Evolutionary conservation across 495 filamentous ascomycete species (phyloP).

Genomic region (Neurospora tetrasperma): DNA sequence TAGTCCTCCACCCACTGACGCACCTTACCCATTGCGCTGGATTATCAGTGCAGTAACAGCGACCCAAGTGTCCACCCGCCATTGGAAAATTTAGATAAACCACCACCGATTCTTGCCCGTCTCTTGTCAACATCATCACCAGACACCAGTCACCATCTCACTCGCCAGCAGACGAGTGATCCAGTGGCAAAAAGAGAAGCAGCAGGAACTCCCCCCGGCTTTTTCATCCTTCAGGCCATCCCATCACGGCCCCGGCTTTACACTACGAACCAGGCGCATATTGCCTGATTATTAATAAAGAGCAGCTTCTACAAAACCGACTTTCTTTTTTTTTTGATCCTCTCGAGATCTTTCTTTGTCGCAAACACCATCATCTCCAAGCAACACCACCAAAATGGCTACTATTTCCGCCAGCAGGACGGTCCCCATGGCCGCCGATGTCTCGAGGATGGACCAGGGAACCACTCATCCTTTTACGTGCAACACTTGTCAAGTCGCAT

Average conservation of each 20-base stretch:
- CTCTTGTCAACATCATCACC: background rate
- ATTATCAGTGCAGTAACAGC: background rate
- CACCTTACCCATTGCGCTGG: background rate
- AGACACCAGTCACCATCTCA: background rate
- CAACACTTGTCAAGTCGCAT: conserved; percentile 96
- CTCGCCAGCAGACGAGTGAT: background rate
- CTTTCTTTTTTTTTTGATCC: background rate
- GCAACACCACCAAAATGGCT: conserved; percentile 35
- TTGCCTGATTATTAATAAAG: background rate
- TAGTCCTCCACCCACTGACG: background rate
- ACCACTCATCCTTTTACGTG: conserved; percentile 84
- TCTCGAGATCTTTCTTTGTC: background rate
- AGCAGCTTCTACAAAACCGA: background rate
- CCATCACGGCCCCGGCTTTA: background rate
- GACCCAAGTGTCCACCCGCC: background rate
- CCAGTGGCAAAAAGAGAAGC: conserved; percentile 1
- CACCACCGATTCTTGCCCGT: background rate
- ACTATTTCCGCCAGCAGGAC: conserved; percentile 38
- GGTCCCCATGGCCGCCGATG: conserved; percentile 20
- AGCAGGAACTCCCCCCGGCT: background rate
- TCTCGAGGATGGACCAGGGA: conserved; percentile 24
- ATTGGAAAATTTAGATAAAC: background rate
- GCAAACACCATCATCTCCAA: background rate
- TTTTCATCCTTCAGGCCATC: background rate
- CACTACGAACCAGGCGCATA: background rate